These are phyloP conservation scores for Cerrena zonata DNA, from an alignment of 1,284 basidiomycete species.

Conservation along the genomic window DNA sequence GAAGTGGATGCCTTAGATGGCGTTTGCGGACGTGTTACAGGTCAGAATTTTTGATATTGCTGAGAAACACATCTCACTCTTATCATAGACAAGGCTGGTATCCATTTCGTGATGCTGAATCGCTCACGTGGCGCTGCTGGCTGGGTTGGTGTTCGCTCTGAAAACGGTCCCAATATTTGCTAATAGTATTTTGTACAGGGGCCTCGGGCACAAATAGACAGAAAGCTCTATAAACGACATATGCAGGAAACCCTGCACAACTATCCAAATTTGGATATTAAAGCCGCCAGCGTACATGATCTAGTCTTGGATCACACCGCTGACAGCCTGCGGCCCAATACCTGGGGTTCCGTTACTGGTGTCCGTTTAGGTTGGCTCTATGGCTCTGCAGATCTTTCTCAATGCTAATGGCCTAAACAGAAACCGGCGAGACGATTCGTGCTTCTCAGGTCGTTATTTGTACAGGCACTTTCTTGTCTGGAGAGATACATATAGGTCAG, in stretches of 20 bases:
- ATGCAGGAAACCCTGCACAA: slow-evolving; percentile 69
- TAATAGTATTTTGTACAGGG: slow-evolving; percentile 42
- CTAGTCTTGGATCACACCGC: slow-evolving; percentile 57
- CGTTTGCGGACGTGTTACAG: slow-evolving; percentile 69
- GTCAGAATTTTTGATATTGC: slow-evolving; percentile 37
- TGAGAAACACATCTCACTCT: background rate
- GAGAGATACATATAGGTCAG: slow-evolving; percentile 81
- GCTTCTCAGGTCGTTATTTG: slow-evolving; percentile 83
- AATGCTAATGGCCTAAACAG: slow-evolving; percentile 31
- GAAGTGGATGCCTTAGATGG: slow-evolving; percentile 87
- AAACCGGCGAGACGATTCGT: slow-evolving; percentile 68
- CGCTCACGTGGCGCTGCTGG: slow-evolving; percentile 82
- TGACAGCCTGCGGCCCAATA: slow-evolving; percentile 18
- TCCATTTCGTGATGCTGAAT: slow-evolving; percentile 84
- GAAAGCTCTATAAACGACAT: slow-evolving; percentile 72
- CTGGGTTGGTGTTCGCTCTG: slow-evolving; percentile 52
- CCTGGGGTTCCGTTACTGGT: slow-evolving; percentile 56
- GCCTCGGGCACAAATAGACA: slow-evolving; percentile 84
- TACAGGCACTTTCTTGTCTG: slow-evolving; percentile 86
- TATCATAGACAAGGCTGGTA: slow-evolving; percentile 71
- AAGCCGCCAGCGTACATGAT: slow-evolving; percentile 74
- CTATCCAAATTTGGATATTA: slow-evolving; percentile 66
- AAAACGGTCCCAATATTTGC: background rate
- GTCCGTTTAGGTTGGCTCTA: slow-evolving; percentile 58
- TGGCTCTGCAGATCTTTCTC: background rate